A percentile compares a stretch with the other conserved stretches of the same genome.
phyloP scores from a whole-genome alignment of 1,284 basidiomycete species.

The Rhodofomes roseus region DNA sequence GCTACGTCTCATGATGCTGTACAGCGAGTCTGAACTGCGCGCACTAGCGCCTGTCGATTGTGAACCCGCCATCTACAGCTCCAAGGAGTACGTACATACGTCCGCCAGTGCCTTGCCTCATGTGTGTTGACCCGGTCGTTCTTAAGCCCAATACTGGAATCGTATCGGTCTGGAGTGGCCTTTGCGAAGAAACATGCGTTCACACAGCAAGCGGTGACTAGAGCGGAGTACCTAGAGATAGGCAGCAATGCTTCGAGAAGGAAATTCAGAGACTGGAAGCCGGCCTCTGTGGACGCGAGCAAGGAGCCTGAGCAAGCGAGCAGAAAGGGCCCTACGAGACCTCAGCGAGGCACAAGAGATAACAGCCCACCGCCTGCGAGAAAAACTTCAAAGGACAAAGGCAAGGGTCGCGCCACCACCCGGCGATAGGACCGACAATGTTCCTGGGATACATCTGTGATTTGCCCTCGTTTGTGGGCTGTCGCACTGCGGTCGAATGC shows the following conservation, averaged over 20 bases:
- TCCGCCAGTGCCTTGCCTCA: background rate
- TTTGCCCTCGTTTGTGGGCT: too few relatives aligned
- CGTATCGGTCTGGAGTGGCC: slow-evolving; percentile 63
- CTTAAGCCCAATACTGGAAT: slow-evolving; percentile 68
- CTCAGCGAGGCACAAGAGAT: slow-evolving; percentile 13
- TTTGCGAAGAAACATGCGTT: slow-evolving; percentile 57
- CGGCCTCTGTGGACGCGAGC: slow-evolving; percentile 16
- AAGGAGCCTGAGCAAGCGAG: slow-evolving; percentile 15
- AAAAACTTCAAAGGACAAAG: slow-evolving; percentile 1
- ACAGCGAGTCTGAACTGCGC: slow-evolving; percentile 65
- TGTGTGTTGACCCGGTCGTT: background rate
- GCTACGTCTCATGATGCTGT: background rate
- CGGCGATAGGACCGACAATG: background rate
- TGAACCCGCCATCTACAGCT: slow-evolving; percentile 69
- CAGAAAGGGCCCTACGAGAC: slow-evolving; percentile 15
- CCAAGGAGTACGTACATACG: slow-evolving; percentile 64
- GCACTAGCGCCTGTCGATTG: slow-evolving; percentile 77
- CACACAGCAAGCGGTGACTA: slow-evolving; percentile 54
- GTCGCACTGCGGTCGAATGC: background rate
- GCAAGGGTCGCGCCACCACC: background rate
- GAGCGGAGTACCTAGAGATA: slow-evolving; percentile 79
- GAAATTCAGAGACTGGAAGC: slow-evolving; percentile 55
- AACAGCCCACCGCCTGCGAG: slow-evolving; percentile 3
- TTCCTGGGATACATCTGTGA: too few relatives aligned
- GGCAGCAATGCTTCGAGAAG: slow-evolving; percentile 71